Conservation (phyloP, 441 rosid species). For the Melastoma candidum region DNA sequence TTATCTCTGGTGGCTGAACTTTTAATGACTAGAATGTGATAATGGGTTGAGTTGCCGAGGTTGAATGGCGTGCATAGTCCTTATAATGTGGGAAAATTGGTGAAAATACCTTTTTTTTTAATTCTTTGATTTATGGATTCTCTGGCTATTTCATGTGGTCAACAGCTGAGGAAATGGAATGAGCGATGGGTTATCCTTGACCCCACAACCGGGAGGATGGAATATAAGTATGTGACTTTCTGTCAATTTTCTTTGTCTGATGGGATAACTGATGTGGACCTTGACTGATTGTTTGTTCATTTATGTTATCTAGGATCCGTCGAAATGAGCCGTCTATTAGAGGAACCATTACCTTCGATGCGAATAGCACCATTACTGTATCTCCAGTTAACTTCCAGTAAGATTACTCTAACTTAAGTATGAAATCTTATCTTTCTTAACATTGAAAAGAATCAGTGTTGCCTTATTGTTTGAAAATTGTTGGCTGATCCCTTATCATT, state of each 20-base stretch:
- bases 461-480: not conserved
- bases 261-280: not conserved
- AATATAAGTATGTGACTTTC: constrained; percentile 67
- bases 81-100: too few relatives aligned
- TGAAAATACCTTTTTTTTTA: too few relatives aligned
- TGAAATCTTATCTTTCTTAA: not conserved
- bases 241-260: not conserved
- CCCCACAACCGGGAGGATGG: constrained; percentile 95
- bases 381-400: constrained; percentile 98
- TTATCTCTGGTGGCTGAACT: too few relatives aligned
- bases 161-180: constrained; percentile 88
- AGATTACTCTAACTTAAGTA: constrained; percentile 19
- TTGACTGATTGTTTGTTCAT: constrained; percentile 1
- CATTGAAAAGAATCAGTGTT: not conserved
- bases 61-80: too few relatives aligned
- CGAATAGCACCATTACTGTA: constrained; percentile 69
- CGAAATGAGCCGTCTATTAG: constrained; percentile 77
- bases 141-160: not conserved
- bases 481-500: constrained; percentile 11
- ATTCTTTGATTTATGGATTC: too few relatives aligned
- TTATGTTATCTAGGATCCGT: constrained; percentile 44
- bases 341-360: constrained; percentile 72
- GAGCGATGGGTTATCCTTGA: constrained; percentile 95
- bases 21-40: too few relatives aligned
- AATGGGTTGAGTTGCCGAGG: too few relatives aligned